Conservation (phyloP, 139 green algal species). For the Pedinophyceae sp. region DNA sequence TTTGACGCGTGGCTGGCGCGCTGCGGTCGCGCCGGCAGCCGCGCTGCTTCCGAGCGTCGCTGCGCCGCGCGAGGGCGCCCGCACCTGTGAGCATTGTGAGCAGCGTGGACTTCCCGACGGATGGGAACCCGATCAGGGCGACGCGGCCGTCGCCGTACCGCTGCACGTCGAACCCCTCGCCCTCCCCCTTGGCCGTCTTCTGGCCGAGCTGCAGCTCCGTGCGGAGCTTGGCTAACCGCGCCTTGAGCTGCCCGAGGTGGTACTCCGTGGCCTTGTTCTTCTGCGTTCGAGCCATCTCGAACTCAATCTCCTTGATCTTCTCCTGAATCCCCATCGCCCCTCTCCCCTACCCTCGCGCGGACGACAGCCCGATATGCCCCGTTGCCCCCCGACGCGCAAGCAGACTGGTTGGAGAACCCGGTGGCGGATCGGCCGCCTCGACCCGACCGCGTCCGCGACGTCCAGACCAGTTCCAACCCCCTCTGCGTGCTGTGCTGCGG, state of each 20-base stretch:
- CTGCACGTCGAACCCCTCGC: conserved; percentile 91
- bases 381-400: no score
- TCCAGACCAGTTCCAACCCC: no score
- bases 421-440: no score
- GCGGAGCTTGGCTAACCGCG: conserved; percentile 88
- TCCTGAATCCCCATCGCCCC: not conserved
- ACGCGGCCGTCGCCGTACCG: conserved; percentile 82
- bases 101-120: conserved; percentile 95
- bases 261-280: conserved; percentile 97
- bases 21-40: no score
- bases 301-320: conserved; percentile 93
- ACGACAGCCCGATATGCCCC: no score
- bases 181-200: conserved; percentile 32
- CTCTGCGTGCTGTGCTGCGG: no score
- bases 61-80: not conserved
- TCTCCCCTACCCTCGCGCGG: no score
- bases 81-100: conserved; percentile 83
- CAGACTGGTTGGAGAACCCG: no score
- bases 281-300: conserved; percentile 91
- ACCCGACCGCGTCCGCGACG: no score
- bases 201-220: conserved; percentile 82
- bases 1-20: no score
- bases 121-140: conserved; percentile 53
- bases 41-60: not conserved
- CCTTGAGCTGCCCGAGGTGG: conserved; percentile 91